These are phyloP conservation scores for Galerina marginata DNA, from an alignment of 768 basidiomycete genomes.

Conservation along the genomic window DNA sequence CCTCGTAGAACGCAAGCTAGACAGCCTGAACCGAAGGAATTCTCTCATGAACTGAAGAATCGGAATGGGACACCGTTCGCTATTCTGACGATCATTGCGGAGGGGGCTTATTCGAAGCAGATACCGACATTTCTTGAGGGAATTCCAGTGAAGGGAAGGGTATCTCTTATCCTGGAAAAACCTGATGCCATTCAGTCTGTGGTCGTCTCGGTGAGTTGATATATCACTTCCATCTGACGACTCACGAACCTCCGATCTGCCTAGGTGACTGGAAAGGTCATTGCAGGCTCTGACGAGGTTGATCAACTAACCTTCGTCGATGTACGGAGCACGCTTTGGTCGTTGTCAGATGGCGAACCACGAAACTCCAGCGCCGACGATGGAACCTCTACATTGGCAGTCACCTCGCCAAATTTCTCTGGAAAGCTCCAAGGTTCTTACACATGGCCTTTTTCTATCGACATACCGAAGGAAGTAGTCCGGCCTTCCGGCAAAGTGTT, in stretches of 20 bases:
- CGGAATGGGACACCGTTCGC: slow-evolving; percentile 48
- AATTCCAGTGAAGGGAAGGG: slow-evolving; percentile 35
- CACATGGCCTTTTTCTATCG: slow-evolving; percentile 42
- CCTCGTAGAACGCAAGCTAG: not conserved
- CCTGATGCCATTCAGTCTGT: slow-evolving; percentile 54
- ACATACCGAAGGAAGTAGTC: slow-evolving; percentile 44
- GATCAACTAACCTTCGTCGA: slow-evolving; percentile 42
- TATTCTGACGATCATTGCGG: slow-evolving; percentile 49
- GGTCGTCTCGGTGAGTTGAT: slow-evolving; percentile 48
- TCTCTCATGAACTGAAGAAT: slow-evolving; percentile 28
- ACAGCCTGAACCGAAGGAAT: slow-evolving; percentile 26
- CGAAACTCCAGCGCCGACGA: slow-evolving; percentile 15
- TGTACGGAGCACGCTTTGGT: slow-evolving; percentile 41
- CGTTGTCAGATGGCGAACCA: slow-evolving; percentile 35
- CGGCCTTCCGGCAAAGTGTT: slow-evolving; percentile 28
- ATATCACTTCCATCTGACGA: not conserved
- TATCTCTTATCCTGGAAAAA: slow-evolving; percentile 37
- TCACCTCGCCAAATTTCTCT: slow-evolving; percentile 14
- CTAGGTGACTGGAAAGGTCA: slow-evolving; percentile 44
- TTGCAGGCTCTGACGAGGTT: slow-evolving; percentile 39
- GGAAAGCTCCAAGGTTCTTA: slow-evolving; percentile 41
- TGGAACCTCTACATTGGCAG: not conserved
- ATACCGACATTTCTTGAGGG: slow-evolving; percentile 41
- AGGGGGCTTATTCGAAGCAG: slow-evolving; percentile 39
- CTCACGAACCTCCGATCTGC: not conserved